These are phyloP conservation scores for Houttuynia cordata DNA, from an alignment of 164 flowering plant genomes.

Conservation along the genomic window DNA sequence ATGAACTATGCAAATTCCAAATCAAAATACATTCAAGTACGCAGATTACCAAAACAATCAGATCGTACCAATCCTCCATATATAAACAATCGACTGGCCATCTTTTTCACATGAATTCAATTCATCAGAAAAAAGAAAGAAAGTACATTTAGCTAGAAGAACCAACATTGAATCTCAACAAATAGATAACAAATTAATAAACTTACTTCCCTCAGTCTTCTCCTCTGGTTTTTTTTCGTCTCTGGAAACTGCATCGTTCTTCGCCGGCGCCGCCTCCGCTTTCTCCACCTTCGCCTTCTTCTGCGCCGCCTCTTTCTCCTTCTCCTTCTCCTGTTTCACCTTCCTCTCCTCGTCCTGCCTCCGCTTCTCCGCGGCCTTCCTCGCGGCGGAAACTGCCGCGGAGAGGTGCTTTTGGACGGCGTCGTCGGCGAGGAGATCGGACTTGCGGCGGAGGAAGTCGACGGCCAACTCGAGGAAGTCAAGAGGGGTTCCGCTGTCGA, in stretches of 20 bases:
- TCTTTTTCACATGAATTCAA: no score
- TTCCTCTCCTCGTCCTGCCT: slow-evolving; percentile 6
- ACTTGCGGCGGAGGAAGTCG: slow-evolving; percentile 12
- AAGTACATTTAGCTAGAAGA: no score
- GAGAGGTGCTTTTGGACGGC: slow-evolving; percentile 3
- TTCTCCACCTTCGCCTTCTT: no score
- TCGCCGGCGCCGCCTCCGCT: not conserved
- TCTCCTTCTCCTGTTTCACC: slow-evolving; percentile 1
- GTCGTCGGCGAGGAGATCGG: slow-evolving; percentile 10
- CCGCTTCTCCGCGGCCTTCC: slow-evolving; percentile 8
- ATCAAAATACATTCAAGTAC: no score
- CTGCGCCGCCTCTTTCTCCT: no score
- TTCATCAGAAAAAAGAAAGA: no score
- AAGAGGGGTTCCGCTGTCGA: slow-evolving; percentile 3
- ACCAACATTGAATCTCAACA: not conserved
- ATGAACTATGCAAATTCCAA: no score
- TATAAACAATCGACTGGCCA: no score
- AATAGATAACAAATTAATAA: not conserved
- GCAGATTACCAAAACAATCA: no score
- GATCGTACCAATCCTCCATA: no score
- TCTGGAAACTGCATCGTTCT: not conserved
- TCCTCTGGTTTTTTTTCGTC: slow-evolving; percentile 1
- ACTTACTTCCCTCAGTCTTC: slow-evolving; percentile 4
- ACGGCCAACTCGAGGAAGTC: slow-evolving; percentile 5
- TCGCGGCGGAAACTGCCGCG: slow-evolving; percentile 5